Conservation (phyloP, 176 grass and related monocot genomes). For the Avena atlantica region DNA sequence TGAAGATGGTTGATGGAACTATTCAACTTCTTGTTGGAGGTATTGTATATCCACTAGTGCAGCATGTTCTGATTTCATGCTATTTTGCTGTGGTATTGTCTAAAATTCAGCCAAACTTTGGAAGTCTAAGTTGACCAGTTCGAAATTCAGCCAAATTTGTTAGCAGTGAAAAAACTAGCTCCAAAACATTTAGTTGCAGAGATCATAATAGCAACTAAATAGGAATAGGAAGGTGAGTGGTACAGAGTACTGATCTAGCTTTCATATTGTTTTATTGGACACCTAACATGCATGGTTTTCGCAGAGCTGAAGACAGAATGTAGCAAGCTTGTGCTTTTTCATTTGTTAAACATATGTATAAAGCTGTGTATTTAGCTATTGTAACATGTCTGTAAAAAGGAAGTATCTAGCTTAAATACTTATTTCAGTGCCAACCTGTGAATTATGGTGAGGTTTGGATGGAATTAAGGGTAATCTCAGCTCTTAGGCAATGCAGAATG, state of each 20-base stretch:
- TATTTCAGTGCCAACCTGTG: conserved; percentile 4
- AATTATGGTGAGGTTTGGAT: not conserved
- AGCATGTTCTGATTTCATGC: not conserved
- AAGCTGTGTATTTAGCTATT: not conserved
- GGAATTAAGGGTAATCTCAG: not conserved
- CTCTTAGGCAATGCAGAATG: not conserved
- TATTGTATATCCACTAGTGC: conserved; percentile 30
- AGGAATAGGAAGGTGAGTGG: not conserved
- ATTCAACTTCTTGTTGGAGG: conserved; percentile 95
- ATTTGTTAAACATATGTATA: conserved; percentile 2
- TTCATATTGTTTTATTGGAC: not conserved
- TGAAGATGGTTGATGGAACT: conserved; percentile 92
- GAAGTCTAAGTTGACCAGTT: conserved; percentile 5
- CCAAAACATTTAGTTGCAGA: not conserved
- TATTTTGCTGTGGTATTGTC: conserved; percentile 1
- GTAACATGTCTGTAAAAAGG: not conserved
- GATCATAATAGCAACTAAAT: conserved; percentile 13
- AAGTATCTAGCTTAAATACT: not conserved
- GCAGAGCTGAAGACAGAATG: not conserved
- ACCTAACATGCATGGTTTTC: not conserved
- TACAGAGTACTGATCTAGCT: not conserved
- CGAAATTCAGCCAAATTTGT: conserved; percentile 16
- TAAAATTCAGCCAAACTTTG: conserved; percentile 3
- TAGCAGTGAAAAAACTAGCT: not conserved
- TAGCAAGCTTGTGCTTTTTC: conserved; percentile 12